Base-by-base conservation (phyloP, 306 rosid genomes). In the Urtica urens region DNA sequence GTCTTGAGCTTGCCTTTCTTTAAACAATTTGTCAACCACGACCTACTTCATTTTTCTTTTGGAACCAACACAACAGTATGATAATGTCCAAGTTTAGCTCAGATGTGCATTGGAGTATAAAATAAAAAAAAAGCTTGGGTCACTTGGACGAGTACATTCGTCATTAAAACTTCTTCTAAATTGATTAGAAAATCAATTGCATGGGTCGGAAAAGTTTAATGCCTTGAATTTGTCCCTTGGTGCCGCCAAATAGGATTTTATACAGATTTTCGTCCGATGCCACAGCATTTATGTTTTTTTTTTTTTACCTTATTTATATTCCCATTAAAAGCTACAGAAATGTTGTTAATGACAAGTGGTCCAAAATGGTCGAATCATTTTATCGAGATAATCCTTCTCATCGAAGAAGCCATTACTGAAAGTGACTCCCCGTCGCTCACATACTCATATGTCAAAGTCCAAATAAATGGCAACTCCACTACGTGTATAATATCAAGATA, bases 401-500 rank as follows among this genome's bases (percentile, higher is more conserved):
- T 60, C 66, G 69, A 68, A n/a, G n/a, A n/a, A 72, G 74, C 62
- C 77, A 45, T 65, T 55, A 64, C 64, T 29, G 70, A 64, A 69
- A 57, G 20, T 51, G 61, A 63, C 68, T n/a, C n/a, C 45, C 46
- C 43, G 23, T 55, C 26, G 20, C 62, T 33, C 67, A 11, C 24
- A 41, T 38, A 8, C 37, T 62, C 62, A 27, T 66, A 15, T 49
- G 56, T 64, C 55, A 53, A 68, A 68, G 35, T 59, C 55, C 27
- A 22, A 49, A 49, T 55, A 35, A 69, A 57, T 63, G 57, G 59
- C 51, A 29, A 14, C 14, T 23, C 58, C 67, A 68, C 68, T 50
- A 23, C 26, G 22, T 27, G 24, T 3, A 23, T 21, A 12, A 39
- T 59, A n/a, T n/a, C n/a, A n/a, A n/a, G n/a, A n/a, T n/a, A n/a